Conservation (phyloP, 2,329 filamentous ascomycete genomes). For the Stemphylium beticola region DNA sequence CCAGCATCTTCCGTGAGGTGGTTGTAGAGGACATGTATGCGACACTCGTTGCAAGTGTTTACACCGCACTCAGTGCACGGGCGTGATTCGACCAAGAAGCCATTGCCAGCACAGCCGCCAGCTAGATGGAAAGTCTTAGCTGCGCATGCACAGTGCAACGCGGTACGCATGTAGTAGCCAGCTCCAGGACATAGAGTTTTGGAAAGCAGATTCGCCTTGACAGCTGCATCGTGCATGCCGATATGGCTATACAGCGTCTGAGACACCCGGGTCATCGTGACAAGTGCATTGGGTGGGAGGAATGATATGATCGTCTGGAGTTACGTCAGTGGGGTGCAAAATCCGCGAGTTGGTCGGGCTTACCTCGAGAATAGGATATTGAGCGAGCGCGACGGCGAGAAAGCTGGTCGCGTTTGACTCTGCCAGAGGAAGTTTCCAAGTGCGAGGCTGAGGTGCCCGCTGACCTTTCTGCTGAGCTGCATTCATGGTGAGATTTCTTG, state of each 20-base stretch:
- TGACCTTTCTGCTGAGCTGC: neutral
- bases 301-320: constrained; percentile 7
- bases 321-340: neutral
- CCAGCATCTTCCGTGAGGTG: constrained; percentile 24
- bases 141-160: constrained; percentile 6
- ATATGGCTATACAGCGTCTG: constrained; percentile 11
- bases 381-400: constrained; percentile 1
- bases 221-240: constrained; percentile 8
- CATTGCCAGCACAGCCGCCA: constrained; percentile 4
- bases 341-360: neutral
- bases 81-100: constrained; percentile 12
- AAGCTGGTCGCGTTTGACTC: constrained; percentile 1
- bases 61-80: constrained; percentile 27
- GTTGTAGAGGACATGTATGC: constrained; percentile 38
- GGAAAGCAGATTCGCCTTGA: constrained; percentile 13
- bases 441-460: neutral
- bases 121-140: constrained; percentile 2
- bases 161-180: neutral
- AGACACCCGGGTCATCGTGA: constrained; percentile 5
- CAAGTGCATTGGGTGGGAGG: constrained; percentile 7
- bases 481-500: neutral
- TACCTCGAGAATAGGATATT: constrained; percentile 17
- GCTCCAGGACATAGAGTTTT: constrained; percentile 18
- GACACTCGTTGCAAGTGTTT: constrained; percentile 39
- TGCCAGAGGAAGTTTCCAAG: constrained; percentile 7